phyloP scores from a whole-genome alignment of 2,329 filamentous ascomycete species.

The Microcyclosporella mali region DNA sequence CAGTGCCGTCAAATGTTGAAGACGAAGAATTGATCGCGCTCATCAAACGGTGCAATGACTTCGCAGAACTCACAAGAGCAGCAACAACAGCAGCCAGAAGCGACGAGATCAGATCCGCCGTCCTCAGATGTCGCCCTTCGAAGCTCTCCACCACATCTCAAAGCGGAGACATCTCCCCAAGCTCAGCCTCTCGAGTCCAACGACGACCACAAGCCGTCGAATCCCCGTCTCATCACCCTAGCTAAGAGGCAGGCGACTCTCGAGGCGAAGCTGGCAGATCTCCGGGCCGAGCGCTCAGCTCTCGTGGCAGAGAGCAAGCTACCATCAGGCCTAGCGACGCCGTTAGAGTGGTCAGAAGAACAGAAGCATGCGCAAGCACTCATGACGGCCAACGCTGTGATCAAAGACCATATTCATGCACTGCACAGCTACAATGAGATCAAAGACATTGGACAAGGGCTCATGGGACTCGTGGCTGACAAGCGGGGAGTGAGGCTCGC shows the following conservation, averaged over 20 bases:
- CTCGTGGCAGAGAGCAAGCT: constrained; percentile 28
- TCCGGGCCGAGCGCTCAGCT: constrained; percentile 39
- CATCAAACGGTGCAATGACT: constrained; percentile 23
- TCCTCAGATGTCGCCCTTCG: constrained; percentile 10
- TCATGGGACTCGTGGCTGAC: constrained; percentile 64
- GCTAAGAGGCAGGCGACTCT: constrained; percentile 34
- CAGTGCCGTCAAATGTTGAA: neutral
- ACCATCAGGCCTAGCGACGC: constrained; percentile 25
- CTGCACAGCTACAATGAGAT: constrained; percentile 67
- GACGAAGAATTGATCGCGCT: constrained; percentile 15
- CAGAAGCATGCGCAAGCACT: constrained; percentile 28
- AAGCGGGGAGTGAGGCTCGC: constrained; percentile 51
- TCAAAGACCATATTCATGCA: constrained; percentile 58
- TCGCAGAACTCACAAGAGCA: constrained; percentile 13
- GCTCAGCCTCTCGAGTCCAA: neutral
- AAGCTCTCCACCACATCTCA: constrained; percentile 10
- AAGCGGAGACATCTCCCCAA: neutral
- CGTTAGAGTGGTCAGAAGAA: constrained; percentile 20
- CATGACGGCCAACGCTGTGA: constrained; percentile 46
- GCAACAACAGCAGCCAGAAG: constrained; percentile 2
- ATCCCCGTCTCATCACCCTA: constrained; percentile 20
- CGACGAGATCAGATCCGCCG: neutral
- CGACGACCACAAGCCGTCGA: neutral
- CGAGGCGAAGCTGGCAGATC: constrained; percentile 42
- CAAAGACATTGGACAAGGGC: constrained; percentile 59